Evolutionary conservation across 768 basidiomycete species (phyloP).

Genomic region (Pisolithus microcarpus): DNA sequence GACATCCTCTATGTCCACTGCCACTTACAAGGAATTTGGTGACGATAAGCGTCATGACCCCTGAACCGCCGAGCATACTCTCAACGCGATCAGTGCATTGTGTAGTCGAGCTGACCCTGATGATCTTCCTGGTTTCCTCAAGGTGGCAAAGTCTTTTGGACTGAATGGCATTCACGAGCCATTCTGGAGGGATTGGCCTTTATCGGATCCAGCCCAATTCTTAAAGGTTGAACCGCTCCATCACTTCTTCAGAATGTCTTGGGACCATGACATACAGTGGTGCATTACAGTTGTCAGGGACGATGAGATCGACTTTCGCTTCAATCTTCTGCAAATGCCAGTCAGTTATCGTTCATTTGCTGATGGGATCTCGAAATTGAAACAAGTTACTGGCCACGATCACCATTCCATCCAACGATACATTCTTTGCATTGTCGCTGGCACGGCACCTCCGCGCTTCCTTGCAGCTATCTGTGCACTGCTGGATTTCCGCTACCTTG

Average conservation of each 20-base stretch:
- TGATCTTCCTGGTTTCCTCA: conserved; percentile 4
- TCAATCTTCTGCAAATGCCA: conserved; percentile 30
- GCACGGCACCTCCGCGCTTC: conserved; percentile 23
- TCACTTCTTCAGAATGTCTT: conserved; percentile 33
- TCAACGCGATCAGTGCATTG: conserved; percentile 9
- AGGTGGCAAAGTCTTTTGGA: background rate
- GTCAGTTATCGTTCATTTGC: conserved; percentile 31
- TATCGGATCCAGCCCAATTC: conserved; percentile 28
- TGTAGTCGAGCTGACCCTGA: background rate
- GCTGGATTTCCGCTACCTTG: conserved; percentile 32
- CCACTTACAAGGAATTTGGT: conserved; percentile 23
- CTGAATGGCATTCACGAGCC: conserved; percentile 12
- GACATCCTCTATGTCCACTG: conserved; percentile 27
- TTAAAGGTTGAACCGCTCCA: conserved; percentile 33
- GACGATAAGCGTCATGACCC: conserved; percentile 22
- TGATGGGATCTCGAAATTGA: conserved; percentile 34
- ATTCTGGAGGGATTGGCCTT: conserved; percentile 32
- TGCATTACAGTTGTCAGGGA: conserved; percentile 25
- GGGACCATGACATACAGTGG: conserved; percentile 36
- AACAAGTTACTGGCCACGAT: conserved; percentile 35
- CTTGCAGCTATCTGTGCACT: conserved; percentile 29
- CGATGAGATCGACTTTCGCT: conserved; percentile 31
- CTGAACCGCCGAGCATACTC: conserved; percentile 17
- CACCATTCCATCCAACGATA: conserved; percentile 31
- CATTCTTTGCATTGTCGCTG: conserved; percentile 29